Base-by-base conservation (phyloP, 768 basidiomycete genomes). In the Podaxis pistillaris region DNA sequence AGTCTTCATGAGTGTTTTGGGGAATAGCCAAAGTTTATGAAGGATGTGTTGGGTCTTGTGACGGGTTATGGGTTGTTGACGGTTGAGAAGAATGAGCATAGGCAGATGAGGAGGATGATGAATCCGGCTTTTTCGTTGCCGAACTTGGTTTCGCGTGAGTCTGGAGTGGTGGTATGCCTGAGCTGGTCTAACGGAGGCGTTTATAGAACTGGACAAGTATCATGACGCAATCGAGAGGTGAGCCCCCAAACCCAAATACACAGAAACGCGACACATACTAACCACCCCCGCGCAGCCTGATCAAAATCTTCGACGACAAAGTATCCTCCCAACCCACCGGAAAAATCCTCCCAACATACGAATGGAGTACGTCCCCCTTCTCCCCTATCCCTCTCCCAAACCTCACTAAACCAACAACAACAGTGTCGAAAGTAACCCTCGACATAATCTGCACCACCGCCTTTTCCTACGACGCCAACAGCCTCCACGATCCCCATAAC, bases 391-490 rank as follows among this genome's bases (percentile, higher is more conserved):
- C 38, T 12, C 2, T 26, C 11, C 38, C 17, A 36, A 22, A 36
- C 38, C 60, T 30, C 38, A 33, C 30, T 53, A 50, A 6, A 6
- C 24, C n/a, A 28, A 30, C 28, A 30, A 1, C 50, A 15, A 3
- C 52, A 83, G 81, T 82, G 76, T 79, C 78, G 65, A 83, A 81
- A 71, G 79, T 78, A 0, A 83, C 83, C 0, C 74, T 85, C 7
- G 82, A 84, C 64, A 81, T 83, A 58, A 83, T 84, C 50, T 83
- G 81, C 69, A 74, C 74, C 6, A 80, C 83, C 9, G 81, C 80
- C 0, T 82, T 84, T 58, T 80, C 79, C 12, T 84, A 84, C 67
- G 69, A 73, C 40, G 64, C 81, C 6, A 77, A 83, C 63, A 78
- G 79, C 2, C 70, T 84, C 12, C 76, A 75, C 65, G 72, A 81